Conservation (phyloP, 371 early-diverging fungal species). For the Rhizopus stolonifer region DNA sequence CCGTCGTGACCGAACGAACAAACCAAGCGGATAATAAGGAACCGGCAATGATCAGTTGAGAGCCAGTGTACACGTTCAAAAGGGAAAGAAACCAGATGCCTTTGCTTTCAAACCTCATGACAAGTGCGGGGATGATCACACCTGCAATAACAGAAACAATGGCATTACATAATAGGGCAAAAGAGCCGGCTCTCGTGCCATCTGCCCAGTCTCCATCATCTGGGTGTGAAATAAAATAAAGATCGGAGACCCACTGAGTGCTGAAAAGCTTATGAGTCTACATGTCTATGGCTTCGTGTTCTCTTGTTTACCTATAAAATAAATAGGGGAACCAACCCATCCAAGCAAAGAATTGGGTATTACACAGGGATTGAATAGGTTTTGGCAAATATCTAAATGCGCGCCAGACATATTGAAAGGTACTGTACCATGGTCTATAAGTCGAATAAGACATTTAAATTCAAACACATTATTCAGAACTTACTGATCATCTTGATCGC, state of each 20-base stretch:
- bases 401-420: conserved; percentile 51
- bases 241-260: conserved; percentile 57
- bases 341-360: conserved; percentile 80
- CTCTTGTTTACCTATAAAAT: conserved; percentile 47
- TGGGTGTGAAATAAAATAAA: conserved; percentile 43
- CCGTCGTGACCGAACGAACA: conserved; percentile 46
- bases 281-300: too few species aligned
- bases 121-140: conserved; percentile 52
- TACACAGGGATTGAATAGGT: conserved; percentile 65
- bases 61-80: conserved; percentile 57
- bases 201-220: conserved; percentile 35
- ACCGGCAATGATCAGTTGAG: conserved; percentile 55
- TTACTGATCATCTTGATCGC: conserved; percentile 19
- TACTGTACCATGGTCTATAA: conserved; percentile 47
- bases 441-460: not conserved
- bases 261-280: conserved; percentile 12
- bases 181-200: conserved; percentile 68
- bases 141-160: conserved; percentile 61
- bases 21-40: conserved; percentile 55
- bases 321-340: conserved; percentile 82
- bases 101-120: conserved; percentile 18
- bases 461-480: not conserved
- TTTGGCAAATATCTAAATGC: conserved; percentile 56
- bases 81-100: conserved; percentile 21
- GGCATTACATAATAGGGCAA: conserved; percentile 66